Conservation (phyloP, 306 rosid species). For the Vigna unguiculata region DNA sequence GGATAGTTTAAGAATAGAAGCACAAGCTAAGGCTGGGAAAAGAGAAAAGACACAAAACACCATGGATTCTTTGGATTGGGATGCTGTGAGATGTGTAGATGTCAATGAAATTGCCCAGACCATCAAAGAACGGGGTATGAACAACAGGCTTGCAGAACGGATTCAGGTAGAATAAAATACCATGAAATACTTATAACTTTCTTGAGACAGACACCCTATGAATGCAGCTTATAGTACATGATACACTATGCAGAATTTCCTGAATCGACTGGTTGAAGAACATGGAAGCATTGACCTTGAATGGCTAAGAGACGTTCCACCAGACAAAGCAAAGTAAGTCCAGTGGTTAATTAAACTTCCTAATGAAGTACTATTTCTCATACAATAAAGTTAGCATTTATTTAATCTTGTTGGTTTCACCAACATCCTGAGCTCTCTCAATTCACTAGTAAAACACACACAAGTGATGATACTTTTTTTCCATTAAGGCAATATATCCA, state of each 20-base stretch:
- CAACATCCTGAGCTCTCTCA: slow-evolving; percentile 19
- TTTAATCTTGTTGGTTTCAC: slow-evolving; percentile 32
- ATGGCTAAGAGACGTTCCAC: slow-evolving; percentile 98
- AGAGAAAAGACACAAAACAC: slow-evolving; percentile 69
- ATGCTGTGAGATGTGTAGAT: slow-evolving; percentile 86
- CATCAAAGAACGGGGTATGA: slow-evolving; percentile 98
- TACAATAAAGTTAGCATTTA: slow-evolving; percentile 23
- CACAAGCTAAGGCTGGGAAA: slow-evolving; percentile 65
- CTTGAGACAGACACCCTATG: slow-evolving; percentile 25
- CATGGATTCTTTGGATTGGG: slow-evolving; percentile 97
- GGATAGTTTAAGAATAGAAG: slow-evolving; percentile 75
- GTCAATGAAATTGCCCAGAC: slow-evolving; percentile 73
- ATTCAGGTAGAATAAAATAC: slow-evolving; percentile 68
- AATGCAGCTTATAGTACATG: slow-evolving; percentile 46
- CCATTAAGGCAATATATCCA: slow-evolving; percentile 28
- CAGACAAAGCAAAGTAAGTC: slow-evolving; percentile 96
- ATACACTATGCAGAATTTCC: slow-evolving; percentile 73
- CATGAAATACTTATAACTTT: slow-evolving; percentile 31
- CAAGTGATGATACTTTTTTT: slow-evolving; percentile 13
- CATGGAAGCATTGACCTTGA: slow-evolving; percentile 89
- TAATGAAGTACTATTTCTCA: slow-evolving; percentile 33
- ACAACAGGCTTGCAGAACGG: slow-evolving; percentile 91
- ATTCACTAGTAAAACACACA: slow-evolving; percentile 31
- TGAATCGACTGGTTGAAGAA: slow-evolving; percentile 83
- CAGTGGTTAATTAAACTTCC: slow-evolving; percentile 38